Evolutionary conservation across 768 basidiomycete species (phyloP).

Genomic region (Phylloporus rhodoxanthus): DNA sequence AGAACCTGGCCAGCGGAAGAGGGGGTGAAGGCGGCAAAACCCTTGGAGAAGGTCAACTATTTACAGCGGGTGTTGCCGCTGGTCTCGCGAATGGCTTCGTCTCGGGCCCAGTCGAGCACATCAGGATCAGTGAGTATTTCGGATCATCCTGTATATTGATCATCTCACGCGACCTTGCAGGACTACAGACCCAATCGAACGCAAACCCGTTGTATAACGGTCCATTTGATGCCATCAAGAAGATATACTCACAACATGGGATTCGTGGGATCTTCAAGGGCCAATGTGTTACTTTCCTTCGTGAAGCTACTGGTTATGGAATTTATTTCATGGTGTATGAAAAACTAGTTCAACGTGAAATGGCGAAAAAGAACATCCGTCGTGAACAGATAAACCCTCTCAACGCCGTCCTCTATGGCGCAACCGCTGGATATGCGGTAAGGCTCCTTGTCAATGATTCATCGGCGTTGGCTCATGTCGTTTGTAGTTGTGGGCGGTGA

Average conservation of each 20-base stretch:
- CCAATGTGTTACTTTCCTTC: constrained; percentile 79
- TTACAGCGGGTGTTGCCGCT: constrained; percentile 73
- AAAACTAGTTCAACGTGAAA: constrained; percentile 82
- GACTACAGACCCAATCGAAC: constrained; percentile 85
- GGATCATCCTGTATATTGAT: background rate
- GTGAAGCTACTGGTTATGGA: constrained; percentile 79
- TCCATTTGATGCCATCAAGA: constrained; percentile 82
- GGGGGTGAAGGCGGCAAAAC: constrained; percentile 63
- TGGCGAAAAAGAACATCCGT: constrained; percentile 61
- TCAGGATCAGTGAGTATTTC: constrained; percentile 57
- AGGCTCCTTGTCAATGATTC: constrained; percentile 27
- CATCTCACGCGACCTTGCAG: constrained; percentile 34
- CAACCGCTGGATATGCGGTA: constrained; percentile 88
- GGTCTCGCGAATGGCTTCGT: constrained; percentile 89
- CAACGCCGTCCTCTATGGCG: constrained; percentile 82
- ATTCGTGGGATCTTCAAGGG: constrained; percentile 89
- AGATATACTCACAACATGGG: constrained; percentile 72
- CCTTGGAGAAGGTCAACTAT: constrained; percentile 60
- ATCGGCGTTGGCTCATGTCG: constrained; percentile 7
- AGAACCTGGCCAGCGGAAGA: constrained; percentile 51
- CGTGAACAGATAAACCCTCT: constrained; percentile 73
- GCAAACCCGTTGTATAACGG: constrained; percentile 73
- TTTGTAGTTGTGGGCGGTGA: constrained; percentile 76
- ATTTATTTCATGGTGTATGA: constrained; percentile 92
- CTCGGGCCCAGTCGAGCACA: constrained; percentile 95